Evolutionary conservation across 257 asterid species (phyloP), one percentile per base, ranked within the genome.

Genomic region (Cruciata laevipes): DNA sequence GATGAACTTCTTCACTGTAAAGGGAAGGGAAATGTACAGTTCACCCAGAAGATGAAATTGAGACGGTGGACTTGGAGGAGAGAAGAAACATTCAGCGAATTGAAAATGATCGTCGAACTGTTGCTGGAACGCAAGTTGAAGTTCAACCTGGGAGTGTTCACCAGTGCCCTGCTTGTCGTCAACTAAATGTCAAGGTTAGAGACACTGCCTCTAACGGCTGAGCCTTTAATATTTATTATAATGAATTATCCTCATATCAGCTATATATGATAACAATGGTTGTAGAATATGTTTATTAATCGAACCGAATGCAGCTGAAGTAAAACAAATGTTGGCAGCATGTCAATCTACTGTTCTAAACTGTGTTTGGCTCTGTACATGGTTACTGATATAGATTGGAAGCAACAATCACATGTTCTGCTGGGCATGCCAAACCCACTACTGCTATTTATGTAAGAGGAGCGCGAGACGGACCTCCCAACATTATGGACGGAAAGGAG

Each of bases 351-450:
- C 9, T 40, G 16, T 40, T 23, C 47, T 7, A 35, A 10, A 18
- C n/a, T 74, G 53, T 35, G 13, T 20, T 52, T 51, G 44, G 47
- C 9, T 6, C 7, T 47, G 33, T 25, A 12, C 59, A 18, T 60
- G 25, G 17, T 10, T 30, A 6, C 4, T 65, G 59, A 63, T 40
- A 40, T 86, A 91, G 98, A 78, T 72, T 68, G 84, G 85, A 3
- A 87, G 84, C 74, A 92, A 92, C 85, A 89, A 92, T 62, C 97
- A 92, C 83, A 81, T 92, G 10, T 83, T 82, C 73, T 89, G 97
- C 63, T 89, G 98, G 98, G 88, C 95, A 59, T 89, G 97, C 77
- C 95, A 86, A 78, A 87, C 73, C 72, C 96, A 92, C 72, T 84
- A 89, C 51, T 92, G 98, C 82, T 84, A 87, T 78, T 74, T 86